Conservation (phyloP, 2,329 filamentous ascomycete species). For the Penicillium frequentans region DNA sequence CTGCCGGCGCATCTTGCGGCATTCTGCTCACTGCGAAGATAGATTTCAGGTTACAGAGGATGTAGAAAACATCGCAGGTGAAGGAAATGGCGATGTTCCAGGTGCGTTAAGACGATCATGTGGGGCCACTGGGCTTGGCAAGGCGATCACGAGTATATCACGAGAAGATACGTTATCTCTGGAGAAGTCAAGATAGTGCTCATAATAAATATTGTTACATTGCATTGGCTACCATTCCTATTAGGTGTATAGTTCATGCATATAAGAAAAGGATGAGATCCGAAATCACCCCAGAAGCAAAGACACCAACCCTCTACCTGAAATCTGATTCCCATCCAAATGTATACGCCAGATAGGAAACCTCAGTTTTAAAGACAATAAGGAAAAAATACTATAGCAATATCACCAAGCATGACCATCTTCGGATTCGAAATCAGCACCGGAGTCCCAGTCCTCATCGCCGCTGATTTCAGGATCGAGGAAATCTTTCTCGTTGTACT, state of each 20-base stretch:
- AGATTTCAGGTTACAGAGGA: background rate
- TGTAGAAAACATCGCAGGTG: background rate
- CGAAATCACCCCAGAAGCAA: background rate
- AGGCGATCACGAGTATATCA: constrained; percentile 16
- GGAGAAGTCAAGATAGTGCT: background rate
- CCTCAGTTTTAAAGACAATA: background rate
- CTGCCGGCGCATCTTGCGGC: constrained; percentile 32
- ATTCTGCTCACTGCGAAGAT: constrained; percentile 15
- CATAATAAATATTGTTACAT: background rate
- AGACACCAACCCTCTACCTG: background rate
- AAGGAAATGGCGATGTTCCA: constrained; percentile 1
- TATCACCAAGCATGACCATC: constrained; percentile 26
- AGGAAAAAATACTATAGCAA: background rate
- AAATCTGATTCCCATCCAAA: background rate
- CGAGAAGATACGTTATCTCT: constrained; percentile 2
- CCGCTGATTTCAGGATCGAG: constrained; percentile 60
- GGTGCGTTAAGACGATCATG: constrained; percentile 16
- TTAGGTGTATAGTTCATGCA: background rate
- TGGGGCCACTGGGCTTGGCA: constrained; percentile 19
- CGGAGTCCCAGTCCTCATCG: constrained; percentile 61
- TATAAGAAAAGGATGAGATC: background rate
- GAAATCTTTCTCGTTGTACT: constrained; percentile 61
- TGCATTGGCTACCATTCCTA: background rate
- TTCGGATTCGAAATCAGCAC: constrained; percentile 39
- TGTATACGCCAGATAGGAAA: background rate